phyloP scores from a whole-genome alignment of 148 eudicot species.

The Rhododendron kiyosumense region DNA sequence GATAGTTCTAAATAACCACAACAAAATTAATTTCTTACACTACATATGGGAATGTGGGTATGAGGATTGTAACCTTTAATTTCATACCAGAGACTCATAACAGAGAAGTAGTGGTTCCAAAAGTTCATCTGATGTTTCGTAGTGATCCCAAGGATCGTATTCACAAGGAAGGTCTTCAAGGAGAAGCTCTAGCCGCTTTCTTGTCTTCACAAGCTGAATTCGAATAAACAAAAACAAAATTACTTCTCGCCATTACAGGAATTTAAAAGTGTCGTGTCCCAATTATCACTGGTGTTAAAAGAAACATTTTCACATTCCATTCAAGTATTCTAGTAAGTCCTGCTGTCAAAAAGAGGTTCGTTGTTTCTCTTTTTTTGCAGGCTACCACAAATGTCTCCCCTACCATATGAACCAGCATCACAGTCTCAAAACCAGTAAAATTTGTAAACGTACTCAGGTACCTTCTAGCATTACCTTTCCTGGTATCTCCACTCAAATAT shows the following conservation, averaged over 20 bases:
- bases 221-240: background rate
- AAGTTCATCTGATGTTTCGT: constrained; percentile 70
- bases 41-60: background rate
- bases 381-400: background rate
- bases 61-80: background rate
- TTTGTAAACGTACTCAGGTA: background rate
- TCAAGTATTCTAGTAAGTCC: background rate
- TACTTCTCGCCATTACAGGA: background rate
- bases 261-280: background rate
- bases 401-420: background rate
- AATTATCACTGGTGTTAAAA: background rate
- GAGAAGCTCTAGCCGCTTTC: constrained; percentile 67
- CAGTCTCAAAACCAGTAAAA: background rate
- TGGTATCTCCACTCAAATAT: background rate
- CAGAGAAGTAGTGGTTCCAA: constrained; percentile 77
- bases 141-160: constrained; percentile 54
- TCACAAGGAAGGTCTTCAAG: constrained; percentile 84
- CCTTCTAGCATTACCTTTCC: background rate
- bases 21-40: constrained; percentile 1
- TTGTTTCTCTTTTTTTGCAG: background rate
- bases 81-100: constrained; percentile 79
- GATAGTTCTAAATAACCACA: background rate
- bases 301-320: background rate
- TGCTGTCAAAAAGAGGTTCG: background rate
- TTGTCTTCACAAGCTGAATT: constrained; percentile 68